Evolutionary conservation across 192 early-diverging fungal genomes (phyloP).

Genomic region (Borealophlyctis nickersoniae): DNA sequence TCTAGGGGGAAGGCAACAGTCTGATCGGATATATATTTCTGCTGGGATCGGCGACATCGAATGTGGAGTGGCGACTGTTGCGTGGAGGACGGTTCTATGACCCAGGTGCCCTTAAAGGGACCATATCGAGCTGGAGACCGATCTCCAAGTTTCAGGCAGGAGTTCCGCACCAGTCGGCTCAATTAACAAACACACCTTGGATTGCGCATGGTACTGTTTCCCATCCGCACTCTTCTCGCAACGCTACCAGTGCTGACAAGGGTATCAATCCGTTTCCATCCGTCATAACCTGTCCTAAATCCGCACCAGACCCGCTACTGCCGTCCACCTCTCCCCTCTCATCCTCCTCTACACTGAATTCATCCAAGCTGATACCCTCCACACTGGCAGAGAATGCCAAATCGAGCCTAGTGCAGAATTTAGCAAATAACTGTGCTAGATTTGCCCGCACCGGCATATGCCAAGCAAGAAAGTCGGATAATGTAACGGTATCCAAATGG

Average conservation of each 20-base stretch:
- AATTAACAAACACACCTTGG: conserved; percentile 9
- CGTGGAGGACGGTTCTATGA: conserved; percentile 3
- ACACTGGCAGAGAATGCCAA: conserved; percentile 12
- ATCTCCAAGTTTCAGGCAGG: background rate
- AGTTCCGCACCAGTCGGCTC: background rate
- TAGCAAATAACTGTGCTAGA: background rate
- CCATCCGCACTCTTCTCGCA: background rate
- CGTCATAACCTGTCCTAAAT: conserved; percentile 4
- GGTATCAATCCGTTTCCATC: conserved; percentile 20
- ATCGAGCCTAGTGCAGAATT: conserved; percentile 14
- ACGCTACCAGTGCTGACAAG: background rate
- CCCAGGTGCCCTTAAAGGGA: conserved; percentile 11
- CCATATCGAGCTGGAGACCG: conserved; percentile 10
- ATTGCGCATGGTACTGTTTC: background rate
- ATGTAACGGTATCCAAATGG: background rate
- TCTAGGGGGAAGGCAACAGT: background rate
- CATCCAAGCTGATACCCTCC: background rate
- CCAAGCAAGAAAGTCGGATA: conserved; percentile 15
- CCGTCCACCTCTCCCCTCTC: too few species aligned
- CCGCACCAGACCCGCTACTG: background rate
- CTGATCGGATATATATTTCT: background rate
- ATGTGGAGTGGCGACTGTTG: background rate
- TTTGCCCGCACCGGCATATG: conserved; percentile 10
- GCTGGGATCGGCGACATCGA: background rate
- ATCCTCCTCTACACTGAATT: conserved; percentile 2